phyloP scores from a whole-genome alignment of 495 filamentous ascomycete genomes.

The Aspergillus coremiiformis region DNA sequence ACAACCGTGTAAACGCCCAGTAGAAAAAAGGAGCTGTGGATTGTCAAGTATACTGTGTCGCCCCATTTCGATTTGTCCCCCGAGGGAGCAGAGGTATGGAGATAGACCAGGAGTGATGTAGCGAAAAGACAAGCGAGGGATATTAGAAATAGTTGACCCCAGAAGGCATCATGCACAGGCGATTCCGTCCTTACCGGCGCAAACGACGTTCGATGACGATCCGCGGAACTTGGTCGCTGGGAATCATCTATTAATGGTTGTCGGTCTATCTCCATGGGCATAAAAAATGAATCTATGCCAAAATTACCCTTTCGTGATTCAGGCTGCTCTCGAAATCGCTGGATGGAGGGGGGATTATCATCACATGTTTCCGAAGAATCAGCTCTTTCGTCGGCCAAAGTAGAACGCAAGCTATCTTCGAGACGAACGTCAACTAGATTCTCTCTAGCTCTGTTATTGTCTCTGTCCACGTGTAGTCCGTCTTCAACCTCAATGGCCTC shows the following conservation, averaged over 20 bases:
- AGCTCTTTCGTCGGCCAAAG: conserved; percentile 41
- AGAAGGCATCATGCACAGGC: conserved; percentile 76
- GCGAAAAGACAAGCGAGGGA: conserved; percentile 73
- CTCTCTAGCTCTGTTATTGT: conserved; percentile 53
- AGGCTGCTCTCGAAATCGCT: conserved; percentile 63
- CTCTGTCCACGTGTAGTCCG: conserved; percentile 32
- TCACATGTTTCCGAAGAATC: conserved; percentile 53
- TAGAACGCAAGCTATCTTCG: conserved; percentile 52
- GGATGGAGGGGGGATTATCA: conserved; percentile 77
- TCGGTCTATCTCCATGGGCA: conserved; percentile 42
- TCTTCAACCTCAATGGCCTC: conserved; percentile 26
- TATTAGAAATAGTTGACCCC: conserved; percentile 86
- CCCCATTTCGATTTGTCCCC: conserved; percentile 58
- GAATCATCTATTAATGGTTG: conserved; percentile 30
- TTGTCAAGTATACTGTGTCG: conserved; percentile 88
- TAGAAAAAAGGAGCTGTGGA: conserved; percentile 80
- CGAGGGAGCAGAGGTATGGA: conserved; percentile 70
- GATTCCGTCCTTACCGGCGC: conserved; percentile 48
- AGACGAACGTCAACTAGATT: conserved; percentile 85
- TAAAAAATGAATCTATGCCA: conserved; percentile 29
- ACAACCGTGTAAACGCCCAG: conserved; percentile 85
- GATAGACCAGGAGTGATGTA: conserved; percentile 76
- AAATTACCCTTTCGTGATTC: conserved; percentile 24
- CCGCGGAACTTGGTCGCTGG: conserved; percentile 37
- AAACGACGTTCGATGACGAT: conserved; percentile 33